Base-by-base conservation (phyloP, 139 green algal species). In the Chlorella sorokiniana region DNA sequence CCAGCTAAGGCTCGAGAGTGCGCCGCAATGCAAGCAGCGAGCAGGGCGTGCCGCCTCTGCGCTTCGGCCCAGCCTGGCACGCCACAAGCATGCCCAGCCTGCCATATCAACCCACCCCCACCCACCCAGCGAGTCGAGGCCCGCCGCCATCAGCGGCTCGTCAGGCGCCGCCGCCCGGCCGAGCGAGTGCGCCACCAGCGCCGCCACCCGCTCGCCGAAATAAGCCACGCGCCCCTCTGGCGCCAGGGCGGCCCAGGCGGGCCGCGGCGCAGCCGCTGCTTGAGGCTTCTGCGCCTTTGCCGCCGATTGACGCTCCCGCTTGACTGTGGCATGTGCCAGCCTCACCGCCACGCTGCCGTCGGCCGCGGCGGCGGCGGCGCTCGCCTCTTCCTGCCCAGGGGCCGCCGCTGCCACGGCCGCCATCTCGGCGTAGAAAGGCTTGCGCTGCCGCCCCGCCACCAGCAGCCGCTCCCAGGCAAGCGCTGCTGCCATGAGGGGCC, bases 111-210 rank as follows among this genome's bases (percentile, higher is more conserved):
- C 91, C 14, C 81, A 84, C 31, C 95, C 92, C 44, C 95, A 89
- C 11, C 88, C 86, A 18, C 89, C 91, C 61, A 97, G 84, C 11
- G 88, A 94, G 82, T 97, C 94, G 70, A 97, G 81, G 16, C 94
- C 94, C 5, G 90, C 87, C 29, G 87, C 86, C 91, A 97, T 95
- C 7, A 97, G 83, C 8, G 94, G 91, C 42, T 77, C 44, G 16
- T 4, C 37, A 14, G 52, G 18, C 11, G 40, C 69, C n/a, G 96
- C 84, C 0, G 27, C 14, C 10, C 31, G 29, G 27, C 89, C 90
- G 11, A 94, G 31, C 33, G 91, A 69, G 6, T 8, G 29, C 67
- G 56, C 51, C 44, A 83, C 84, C 1, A 85, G 3, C 1, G 62
- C 16, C 1, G 64, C 18, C 10, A 84, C 45, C 41, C 79, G 38